Conservation (phyloP, 139 green algal species). For the Astrephomene gubernaculifera region DNA sequence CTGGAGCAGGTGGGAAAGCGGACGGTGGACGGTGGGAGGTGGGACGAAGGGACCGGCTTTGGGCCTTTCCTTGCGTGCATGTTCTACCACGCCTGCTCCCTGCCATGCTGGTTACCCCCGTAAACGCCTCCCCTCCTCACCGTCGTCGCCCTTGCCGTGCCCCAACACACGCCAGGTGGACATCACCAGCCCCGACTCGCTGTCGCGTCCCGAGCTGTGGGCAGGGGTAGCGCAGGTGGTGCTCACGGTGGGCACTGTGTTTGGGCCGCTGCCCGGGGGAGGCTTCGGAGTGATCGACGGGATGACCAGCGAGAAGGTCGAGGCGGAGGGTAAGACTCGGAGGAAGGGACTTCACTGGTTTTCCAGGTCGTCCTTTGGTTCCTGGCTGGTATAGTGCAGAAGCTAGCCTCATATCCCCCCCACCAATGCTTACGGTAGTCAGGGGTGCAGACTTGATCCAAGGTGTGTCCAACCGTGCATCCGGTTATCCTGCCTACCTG, state of each 20-base stretch:
- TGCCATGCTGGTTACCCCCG: too few species aligned
- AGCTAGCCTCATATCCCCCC: too few species aligned
- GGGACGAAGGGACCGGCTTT: too few species aligned
- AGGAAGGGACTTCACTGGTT: not conserved
- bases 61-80: too few species aligned
- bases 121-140: too few species aligned
- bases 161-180: slow-evolving; percentile 77
- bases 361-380: too few species aligned
- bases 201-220: slow-evolving; percentile 75
- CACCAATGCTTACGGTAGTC: too few species aligned
- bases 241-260: slow-evolving; percentile 69
- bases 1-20: slow-evolving; percentile 53
- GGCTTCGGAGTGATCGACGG: slow-evolving; percentile 79
- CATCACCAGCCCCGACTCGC: slow-evolving; percentile 70
- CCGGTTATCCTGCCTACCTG: too few species aligned
- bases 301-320: slow-evolving; percentile 84
- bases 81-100: too few species aligned
- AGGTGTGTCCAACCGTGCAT: not conserved
- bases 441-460: not conserved
- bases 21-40: too few species aligned
- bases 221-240: slow-evolving; percentile 81
- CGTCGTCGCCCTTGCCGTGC: too few species aligned
- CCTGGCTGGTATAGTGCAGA: too few species aligned
- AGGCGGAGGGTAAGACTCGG: slow-evolving; percentile 66
- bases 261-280: slow-evolving; percentile 72